Evolutionary conservation across 208 protist species (phyloP).

Genomic region (Tritrichomonas musculus): DNA sequence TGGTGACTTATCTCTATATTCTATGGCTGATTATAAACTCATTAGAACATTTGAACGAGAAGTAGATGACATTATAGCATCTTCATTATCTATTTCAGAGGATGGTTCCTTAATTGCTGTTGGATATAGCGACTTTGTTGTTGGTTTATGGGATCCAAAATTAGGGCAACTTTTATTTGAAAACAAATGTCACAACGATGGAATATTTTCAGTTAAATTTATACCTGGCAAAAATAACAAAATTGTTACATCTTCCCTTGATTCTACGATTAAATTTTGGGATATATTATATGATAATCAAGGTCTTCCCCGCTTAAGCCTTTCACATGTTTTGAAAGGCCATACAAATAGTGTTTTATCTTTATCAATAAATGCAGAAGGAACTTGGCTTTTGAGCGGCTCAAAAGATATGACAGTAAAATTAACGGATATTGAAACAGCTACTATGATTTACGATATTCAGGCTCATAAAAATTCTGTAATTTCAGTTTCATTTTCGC

Average conservation of each 20-base stretch:
- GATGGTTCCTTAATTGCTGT: background rate
- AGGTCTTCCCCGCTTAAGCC: background rate
- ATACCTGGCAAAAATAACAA: background rate
- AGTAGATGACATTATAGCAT: background rate
- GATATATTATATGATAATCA: background rate
- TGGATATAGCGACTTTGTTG: background rate
- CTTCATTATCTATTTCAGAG: background rate
- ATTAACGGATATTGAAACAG: background rate
- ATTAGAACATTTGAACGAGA: background rate
- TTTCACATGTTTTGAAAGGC: background rate
- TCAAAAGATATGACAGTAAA: background rate
- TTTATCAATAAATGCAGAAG: background rate
- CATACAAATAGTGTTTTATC: background rate
- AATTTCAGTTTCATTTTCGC: background rate
- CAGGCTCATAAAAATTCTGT: background rate
- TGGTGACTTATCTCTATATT: background rate
- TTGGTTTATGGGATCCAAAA: background rate
- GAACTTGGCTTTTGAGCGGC: background rate
- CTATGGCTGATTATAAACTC: background rate
- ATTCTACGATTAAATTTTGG: background rate
- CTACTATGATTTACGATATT: background rate
- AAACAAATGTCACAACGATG: background rate
- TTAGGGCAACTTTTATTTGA: background rate
- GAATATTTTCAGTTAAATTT: background rate
- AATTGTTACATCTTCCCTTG: background rate